A percentile compares a stretch with the other conserved stretches of the same genome.
phyloP scores from a whole-genome alignment of 192 early-diverging fungal genomes.

The Coemansia guatemalensis region DNA sequence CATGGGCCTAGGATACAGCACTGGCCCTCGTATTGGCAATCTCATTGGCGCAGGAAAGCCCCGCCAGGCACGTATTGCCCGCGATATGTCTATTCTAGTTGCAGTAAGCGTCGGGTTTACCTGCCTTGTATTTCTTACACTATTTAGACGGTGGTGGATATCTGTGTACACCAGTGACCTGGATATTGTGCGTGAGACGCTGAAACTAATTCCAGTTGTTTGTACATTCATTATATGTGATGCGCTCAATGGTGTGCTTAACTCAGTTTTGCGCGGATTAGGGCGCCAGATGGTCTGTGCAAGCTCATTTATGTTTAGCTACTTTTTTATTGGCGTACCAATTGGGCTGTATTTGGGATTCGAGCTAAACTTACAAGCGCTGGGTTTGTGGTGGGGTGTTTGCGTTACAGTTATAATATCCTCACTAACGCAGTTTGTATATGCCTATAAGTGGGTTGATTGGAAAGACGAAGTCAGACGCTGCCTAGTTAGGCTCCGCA shows the following conservation, averaged over 20 bases:
- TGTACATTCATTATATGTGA: constrained; percentile 63
- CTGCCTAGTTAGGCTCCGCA: constrained; percentile 18
- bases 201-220: constrained; percentile 68
- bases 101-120: constrained; percentile 52
- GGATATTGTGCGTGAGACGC: constrained; percentile 66
- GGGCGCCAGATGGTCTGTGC: constrained; percentile 53
- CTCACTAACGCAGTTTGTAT: constrained; percentile 13
- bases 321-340: constrained; percentile 54
- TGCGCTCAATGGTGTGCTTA: constrained; percentile 56
- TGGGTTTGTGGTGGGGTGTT: constrained; percentile 43
- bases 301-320: constrained; percentile 44
- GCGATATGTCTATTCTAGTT: constrained; percentile 54
- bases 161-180: constrained; percentile 64
- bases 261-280: constrained; percentile 52
- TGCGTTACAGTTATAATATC: constrained; percentile 19
- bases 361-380: constrained; percentile 15
- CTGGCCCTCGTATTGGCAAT: constrained; percentile 75
- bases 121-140: constrained; percentile 5
- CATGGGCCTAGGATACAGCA: constrained; percentile 71
- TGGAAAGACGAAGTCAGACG: constrained; percentile 34
- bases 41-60: constrained; percentile 62
- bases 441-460: constrained; percentile 19
- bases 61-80: constrained; percentile 60
- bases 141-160: constrained; percentile 29
- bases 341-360: constrained; percentile 48